These are phyloP conservation scores for Telopea speciosissima DNA, from an alignment of 177 flowering plant species.

Conservation along the genomic window DNA sequence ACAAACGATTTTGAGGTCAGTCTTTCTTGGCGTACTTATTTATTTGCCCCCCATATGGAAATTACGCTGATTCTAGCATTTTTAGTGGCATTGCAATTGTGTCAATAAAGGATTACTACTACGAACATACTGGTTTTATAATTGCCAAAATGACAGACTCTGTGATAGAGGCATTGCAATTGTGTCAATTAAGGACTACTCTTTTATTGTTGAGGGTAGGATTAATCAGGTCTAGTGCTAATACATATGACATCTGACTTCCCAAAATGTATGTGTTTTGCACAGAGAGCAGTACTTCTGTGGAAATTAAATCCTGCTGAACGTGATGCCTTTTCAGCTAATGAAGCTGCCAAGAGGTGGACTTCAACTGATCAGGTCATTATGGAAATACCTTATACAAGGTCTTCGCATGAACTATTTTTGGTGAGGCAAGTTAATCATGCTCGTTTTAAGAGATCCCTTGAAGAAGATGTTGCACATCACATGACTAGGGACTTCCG, in stretches of 20 bases:
- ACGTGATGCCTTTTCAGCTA: constrained; percentile 76
- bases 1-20: constrained; percentile 71
- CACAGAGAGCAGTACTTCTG: constrained; percentile 47
- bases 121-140: no score
- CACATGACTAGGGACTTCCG: constrained; percentile 69
- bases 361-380: constrained; percentile 54
- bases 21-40: not conserved
- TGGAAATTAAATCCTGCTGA: constrained; percentile 80
- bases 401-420: constrained; percentile 56
- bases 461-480: constrained; percentile 88
- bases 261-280: not conserved
- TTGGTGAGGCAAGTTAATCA: constrained; percentile 71
- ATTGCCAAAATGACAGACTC: not conserved
- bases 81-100: no score
- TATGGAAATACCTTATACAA: constrained; percentile 76
- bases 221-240: not conserved
- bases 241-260: not conserved
- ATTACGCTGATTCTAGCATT: not conserved
- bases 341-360: constrained; percentile 62
- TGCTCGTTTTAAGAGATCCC: constrained; percentile 66
- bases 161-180: not conserved
- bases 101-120: no score
- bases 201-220: not conserved
- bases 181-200: not conserved
- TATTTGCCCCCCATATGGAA: not conserved